Conservation (phyloP, 805 yeast species). For the Ogataea paraovalis region DNA sequence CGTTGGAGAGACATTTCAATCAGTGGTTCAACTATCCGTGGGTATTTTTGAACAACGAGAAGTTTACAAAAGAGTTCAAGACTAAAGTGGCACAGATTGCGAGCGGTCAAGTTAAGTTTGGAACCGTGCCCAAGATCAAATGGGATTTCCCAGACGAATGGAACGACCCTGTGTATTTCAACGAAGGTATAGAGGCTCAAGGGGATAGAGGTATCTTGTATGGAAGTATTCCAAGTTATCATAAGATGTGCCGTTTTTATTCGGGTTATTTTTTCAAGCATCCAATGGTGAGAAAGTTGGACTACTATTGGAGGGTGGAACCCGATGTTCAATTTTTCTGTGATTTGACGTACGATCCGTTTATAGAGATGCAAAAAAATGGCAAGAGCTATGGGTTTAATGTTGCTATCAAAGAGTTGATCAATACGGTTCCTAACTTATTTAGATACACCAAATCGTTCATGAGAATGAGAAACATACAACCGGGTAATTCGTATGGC, state of each 20-base stretch:
- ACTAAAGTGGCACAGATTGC: conserved; percentile 48
- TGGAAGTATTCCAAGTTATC: conserved; percentile 79
- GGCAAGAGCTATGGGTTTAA: conserved; percentile 84
- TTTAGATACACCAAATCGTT: conserved; percentile 70
- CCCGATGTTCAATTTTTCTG: conserved; percentile 89
- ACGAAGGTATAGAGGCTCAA: conserved; percentile 63
- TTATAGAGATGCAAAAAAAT: conserved; percentile 64
- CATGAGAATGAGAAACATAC: conserved; percentile 43
- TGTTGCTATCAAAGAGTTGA: conserved; percentile 70
- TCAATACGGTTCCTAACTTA: conserved; percentile 77
- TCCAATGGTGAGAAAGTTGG: conserved; percentile 61
- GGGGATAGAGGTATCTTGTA: conserved; percentile 84
- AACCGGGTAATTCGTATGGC: conserved; percentile 65
- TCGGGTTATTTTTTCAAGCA: conserved; percentile 82
- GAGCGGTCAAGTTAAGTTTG: conserved; percentile 66
- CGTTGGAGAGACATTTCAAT: conserved; percentile 84
- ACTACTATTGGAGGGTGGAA: conserved; percentile 97
- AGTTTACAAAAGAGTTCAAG: conserved; percentile 64
- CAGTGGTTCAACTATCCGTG: conserved; percentile 94
- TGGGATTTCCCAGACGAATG: conserved; percentile 69
- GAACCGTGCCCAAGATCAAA: conserved; percentile 47
- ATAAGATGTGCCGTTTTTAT: conserved; percentile 93
- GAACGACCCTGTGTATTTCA: conserved; percentile 35
- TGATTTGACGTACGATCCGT: conserved; percentile 90
- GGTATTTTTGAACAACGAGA: conserved; percentile 81